phyloP scores from a whole-genome alignment of 371 early-diverging fungal genomes.

The Mucor saturninus region DNA sequence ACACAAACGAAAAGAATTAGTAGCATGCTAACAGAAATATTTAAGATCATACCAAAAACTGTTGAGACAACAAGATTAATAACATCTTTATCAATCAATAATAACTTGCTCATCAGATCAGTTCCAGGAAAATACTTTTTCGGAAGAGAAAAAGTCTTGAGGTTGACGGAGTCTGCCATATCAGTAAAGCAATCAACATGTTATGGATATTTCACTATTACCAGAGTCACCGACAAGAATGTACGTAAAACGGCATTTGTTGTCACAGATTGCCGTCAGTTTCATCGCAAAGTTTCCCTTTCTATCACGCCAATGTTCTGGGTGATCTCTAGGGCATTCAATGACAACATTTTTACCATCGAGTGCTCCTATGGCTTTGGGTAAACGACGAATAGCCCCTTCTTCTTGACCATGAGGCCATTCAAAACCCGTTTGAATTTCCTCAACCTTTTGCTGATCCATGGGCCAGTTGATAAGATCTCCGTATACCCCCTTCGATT shows the following conservation, averaged over 20 bases:
- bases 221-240: not conserved
- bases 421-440: too few relatives aligned
- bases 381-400: too few relatives aligned
- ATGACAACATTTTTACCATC: too few relatives aligned
- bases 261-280: not conserved
- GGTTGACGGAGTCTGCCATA: slow-evolving; percentile 2
- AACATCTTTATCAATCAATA: slow-evolving; percentile 8
- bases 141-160: slow-evolving; percentile 18
- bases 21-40: slow-evolving; percentile 13
- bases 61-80: slow-evolving; percentile 13
- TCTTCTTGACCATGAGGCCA: too few relatives aligned
- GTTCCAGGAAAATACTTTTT: slow-evolving; percentile 16
- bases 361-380: too few relatives aligned
- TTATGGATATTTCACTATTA: too few relatives aligned
- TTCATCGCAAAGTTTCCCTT: not conserved
- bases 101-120: slow-evolving; percentile 14
- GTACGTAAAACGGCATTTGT: not conserved
- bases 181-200: not conserved
- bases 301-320: not conserved
- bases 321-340: not conserved
- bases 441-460: too few relatives aligned
- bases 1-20: slow-evolving; percentile 17
- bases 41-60: slow-evolving; percentile 18
- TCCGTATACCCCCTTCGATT: too few relatives aligned
- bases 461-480: too few relatives aligned